Percentiles rank a stretch among this genome's conserved stretches.
Conservation (phyloP, 192 early-diverging fungal species). For the Coemansia sp. region DNA sequence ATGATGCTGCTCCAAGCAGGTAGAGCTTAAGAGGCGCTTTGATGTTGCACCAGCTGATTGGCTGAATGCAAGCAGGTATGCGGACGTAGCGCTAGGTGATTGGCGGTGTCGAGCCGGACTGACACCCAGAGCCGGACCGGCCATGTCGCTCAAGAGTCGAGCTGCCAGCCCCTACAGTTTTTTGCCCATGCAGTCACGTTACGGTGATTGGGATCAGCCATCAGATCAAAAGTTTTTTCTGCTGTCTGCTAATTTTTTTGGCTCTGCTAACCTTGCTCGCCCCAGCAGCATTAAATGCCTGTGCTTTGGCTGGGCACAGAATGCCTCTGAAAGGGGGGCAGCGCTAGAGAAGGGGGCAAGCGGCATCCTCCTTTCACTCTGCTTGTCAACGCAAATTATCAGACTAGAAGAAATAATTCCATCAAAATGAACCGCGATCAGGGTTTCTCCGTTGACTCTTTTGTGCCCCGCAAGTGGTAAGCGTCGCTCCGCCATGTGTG, state of each 20-base stretch:
- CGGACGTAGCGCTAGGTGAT: constrained; percentile 30
- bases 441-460: constrained; percentile 72
- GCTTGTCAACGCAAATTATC: constrained; percentile 25
- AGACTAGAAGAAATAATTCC: constrained; percentile 19
- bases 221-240: constrained; percentile 18
- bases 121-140: background rate
- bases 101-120: constrained; percentile 16
- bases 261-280: background rate
- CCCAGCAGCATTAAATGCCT: background rate
- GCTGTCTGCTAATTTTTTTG: background rate
- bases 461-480: constrained; percentile 95
- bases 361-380: constrained; percentile 26
- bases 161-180: constrained; percentile 23
- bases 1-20: background rate
- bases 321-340: background rate
- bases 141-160: background rate
- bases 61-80: background rate
- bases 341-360: background rate
- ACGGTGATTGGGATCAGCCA: background rate
- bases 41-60: constrained; percentile 35
- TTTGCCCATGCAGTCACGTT: constrained; percentile 5
- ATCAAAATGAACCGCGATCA: constrained; percentile 51
- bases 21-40: constrained; percentile 6
- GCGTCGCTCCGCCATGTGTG: constrained; percentile 23
- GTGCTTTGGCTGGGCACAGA: background rate